Conservation (phyloP, 2,329 filamentous ascomycete genomes). For the Cephalotrichum gorgonifer region DNA sequence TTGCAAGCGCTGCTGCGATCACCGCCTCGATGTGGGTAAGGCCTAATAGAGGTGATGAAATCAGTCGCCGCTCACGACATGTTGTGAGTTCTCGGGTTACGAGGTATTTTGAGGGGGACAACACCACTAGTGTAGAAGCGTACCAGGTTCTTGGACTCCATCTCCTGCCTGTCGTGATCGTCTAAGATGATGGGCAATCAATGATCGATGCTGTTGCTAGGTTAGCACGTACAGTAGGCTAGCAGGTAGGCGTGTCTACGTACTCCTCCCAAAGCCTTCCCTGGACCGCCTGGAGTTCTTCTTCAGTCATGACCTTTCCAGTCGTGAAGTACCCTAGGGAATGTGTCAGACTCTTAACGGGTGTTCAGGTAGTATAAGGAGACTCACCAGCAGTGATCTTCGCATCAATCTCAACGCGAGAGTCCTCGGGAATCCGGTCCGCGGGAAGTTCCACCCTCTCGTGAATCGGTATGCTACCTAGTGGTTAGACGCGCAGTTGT, state of each 20-base stretch:
- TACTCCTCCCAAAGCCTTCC: conserved; percentile 66
- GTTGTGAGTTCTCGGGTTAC: too few relatives aligned
- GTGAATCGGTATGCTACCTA: conserved; percentile 63
- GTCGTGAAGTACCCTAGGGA: conserved; percentile 66
- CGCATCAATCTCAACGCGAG: conserved; percentile 95
- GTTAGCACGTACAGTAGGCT: not conserved
- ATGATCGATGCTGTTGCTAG: conserved; percentile 9
- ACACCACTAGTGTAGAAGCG: too few relatives aligned
- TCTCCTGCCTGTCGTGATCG: not conserved
- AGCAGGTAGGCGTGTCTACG: not conserved
- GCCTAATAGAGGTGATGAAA: too few relatives aligned
- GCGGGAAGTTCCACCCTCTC: conserved; percentile 89
- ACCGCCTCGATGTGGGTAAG: too few relatives aligned
- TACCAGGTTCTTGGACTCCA: too few relatives aligned
- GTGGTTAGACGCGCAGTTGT: conserved; percentile 12
- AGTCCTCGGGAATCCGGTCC: conserved; percentile 88
- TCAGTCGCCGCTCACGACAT: too few relatives aligned
- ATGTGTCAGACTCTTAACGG: not conserved
- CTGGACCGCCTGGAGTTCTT: conserved; percentile 76
- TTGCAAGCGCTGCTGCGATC: too few relatives aligned
- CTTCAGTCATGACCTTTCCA: conserved; percentile 78
- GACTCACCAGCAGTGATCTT: conserved; percentile 85
- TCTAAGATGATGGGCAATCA: not conserved
- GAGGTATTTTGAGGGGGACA: too few relatives aligned
- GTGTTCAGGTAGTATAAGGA: conserved; percentile 9